A percentile compares a stretch with the other conserved stretches of the same genome.
These are phyloP conservation scores for Candida orba DNA, from an alignment of 805 yeast species.

Conservation along the genomic window DNA sequence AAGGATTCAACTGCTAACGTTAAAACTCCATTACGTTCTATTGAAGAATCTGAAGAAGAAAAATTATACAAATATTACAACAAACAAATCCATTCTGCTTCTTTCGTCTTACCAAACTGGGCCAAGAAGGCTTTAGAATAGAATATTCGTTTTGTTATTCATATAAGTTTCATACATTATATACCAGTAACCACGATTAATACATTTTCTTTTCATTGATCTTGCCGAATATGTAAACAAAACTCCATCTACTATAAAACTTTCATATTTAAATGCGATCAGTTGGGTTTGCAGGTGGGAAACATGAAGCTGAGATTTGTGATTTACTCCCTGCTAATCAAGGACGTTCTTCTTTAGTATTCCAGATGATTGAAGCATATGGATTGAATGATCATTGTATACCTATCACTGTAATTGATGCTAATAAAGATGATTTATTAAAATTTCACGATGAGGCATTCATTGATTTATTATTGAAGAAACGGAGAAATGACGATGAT, in stretches of 20 bases:
- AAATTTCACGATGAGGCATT: constrained; percentile 44
- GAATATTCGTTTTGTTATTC: not conserved
- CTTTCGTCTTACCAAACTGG: constrained; percentile 90
- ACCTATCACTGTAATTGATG: constrained; percentile 22
- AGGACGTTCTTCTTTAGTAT: constrained; percentile 41
- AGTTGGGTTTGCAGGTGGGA: constrained; percentile 1
- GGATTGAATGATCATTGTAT: constrained; percentile 26
- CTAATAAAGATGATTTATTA: constrained; percentile 32
- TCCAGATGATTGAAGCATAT: constrained; percentile 35
- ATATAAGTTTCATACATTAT: too few species aligned
- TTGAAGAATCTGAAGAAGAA: constrained; percentile 43
- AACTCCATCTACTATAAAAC: not conserved
- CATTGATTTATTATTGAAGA: constrained; percentile 28
- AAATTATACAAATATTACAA: constrained; percentile 76
- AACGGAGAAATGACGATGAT: constrained; percentile 1
- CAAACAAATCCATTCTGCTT: constrained; percentile 75
- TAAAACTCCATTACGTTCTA: constrained; percentile 59
- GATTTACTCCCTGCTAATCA: constrained; percentile 48
- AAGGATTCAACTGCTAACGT: constrained; percentile 65
- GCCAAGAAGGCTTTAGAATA: constrained; percentile 50
- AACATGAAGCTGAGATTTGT: constrained; percentile 12
- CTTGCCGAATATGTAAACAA: not conserved
- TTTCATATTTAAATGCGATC: not conserved
- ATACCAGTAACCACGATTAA: too few species aligned
- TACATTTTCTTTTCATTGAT: too few species aligned